Evolutionary conservation across 257 asterid genomes (phyloP), one percentile per base, ranked within the genome.

Genomic region (Scutellaria galericulata): DNA sequence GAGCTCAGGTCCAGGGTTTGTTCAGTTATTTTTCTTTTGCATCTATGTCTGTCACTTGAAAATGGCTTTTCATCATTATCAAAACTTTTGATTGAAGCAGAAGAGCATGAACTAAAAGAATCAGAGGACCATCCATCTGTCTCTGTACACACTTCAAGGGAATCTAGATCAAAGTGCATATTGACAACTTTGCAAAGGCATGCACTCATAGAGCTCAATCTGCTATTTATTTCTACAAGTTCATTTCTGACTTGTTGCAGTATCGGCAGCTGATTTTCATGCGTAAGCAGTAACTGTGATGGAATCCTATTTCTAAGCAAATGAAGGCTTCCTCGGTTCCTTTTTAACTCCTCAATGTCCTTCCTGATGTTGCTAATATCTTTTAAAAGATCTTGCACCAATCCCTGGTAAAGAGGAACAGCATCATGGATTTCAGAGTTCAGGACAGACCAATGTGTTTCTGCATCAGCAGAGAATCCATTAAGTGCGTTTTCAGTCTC

Each of bases 201-300:
- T 58, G 75, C 65, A 53, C 41, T 54, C 66, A 82, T 56, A 27
- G 76, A 73, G 60, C 66, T 78, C 84, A 85, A 65, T 65, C 77
- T 77, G 7, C 72, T 75, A 40, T 80, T 81, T 75, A 80, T 66
- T 75, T 76, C 73, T 24, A 66, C 69, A 60, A 87, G 85, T 79
- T 83, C 85, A 76, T 78, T 74, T 68, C 75, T 58, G 44, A 81
- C 59, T 53, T 73, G 73, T 66, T 71, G 80, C 72, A 84, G 76
- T 60, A 75, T 64, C 52, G 51, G 66, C 24, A 77, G 70, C 77
- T 80, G 77, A 59, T 68, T 76, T 56, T 70, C 77, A 39, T 75
- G 75, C 73, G 44, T 48, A 45, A 13, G 5, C 35, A 73, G 62
- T 69, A 48, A 58, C 55, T 57, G 24, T 41, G 48, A 68, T 67